Evolutionary conservation across 345 rosid genomes (phyloP).

Genomic region (Stellera chamaejasme): DNA sequence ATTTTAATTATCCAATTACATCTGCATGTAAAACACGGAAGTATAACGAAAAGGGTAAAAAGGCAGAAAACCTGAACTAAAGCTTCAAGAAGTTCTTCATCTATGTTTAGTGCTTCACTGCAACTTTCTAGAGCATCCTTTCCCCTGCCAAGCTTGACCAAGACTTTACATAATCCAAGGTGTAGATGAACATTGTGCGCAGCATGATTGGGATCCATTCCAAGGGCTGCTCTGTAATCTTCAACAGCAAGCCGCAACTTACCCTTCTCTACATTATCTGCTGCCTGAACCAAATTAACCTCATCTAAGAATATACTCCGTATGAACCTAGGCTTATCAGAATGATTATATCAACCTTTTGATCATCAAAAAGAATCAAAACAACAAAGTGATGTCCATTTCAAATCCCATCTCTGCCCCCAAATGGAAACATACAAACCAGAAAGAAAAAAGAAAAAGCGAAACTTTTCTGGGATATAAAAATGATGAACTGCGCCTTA

Average conservation of each 20-base stretch:
- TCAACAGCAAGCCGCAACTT: conserved; percentile 86
- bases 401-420: conserved; percentile 2
- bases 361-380: too few species aligned
- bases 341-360: too few species aligned
- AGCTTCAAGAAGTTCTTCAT: conserved; percentile 79
- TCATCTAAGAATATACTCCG: neutral
- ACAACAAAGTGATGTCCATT: too few species aligned
- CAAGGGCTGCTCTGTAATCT: conserved; percentile 78
- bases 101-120: conserved; percentile 70
- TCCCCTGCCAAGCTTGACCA: conserved; percentile 95
- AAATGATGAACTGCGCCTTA: conserved; percentile 19
- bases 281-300: conserved; percentile 48
- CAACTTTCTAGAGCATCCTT: conserved; percentile 85
- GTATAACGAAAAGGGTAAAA: neutral
- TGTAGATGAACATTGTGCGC: conserved; percentile 87
- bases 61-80: conserved; percentile 63
- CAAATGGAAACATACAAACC: neutral
- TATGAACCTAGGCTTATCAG: neutral
- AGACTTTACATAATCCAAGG: conserved; percentile 86
- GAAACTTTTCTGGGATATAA: neutral
- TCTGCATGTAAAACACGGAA: neutral
- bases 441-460: conserved; percentile 8
- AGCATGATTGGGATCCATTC: conserved; percentile 77
- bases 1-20: neutral
- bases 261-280: conserved; percentile 82